Conservation (phyloP, 108 stramenopile species). For the Cyclotella cryptica region DNA sequence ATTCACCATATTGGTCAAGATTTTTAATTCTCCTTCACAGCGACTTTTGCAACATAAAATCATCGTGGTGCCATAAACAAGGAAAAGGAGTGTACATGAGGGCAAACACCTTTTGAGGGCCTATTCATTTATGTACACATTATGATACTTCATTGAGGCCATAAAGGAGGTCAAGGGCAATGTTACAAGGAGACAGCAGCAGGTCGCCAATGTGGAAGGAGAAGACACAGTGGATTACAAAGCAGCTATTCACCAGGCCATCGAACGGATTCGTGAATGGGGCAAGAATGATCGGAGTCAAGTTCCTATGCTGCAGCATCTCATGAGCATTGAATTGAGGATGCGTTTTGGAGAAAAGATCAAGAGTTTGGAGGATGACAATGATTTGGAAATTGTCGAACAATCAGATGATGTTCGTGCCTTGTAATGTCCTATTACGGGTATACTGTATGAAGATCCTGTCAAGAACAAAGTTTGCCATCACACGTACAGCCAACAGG, state of each 20-base stretch:
- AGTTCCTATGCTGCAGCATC: conserved; percentile 28
- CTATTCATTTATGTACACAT: no score
- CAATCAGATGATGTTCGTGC: conserved; percentile 23
- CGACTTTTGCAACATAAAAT: no score
- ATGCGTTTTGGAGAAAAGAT: conserved; percentile 42
- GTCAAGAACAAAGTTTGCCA: conserved; percentile 68
- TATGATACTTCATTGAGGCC: conserved; percentile 43
- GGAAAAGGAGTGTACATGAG: no score
- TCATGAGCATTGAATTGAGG: conserved; percentile 15
- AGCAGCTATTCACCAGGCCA: no score
- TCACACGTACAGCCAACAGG: conserved; percentile 66
- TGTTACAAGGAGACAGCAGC: conserved; percentile 2
- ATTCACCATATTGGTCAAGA: no score
- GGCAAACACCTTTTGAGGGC: no score
- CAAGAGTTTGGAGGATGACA: conserved; percentile 44
- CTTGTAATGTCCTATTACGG: conserved; percentile 71
- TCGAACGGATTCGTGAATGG: conserved; percentile 23
- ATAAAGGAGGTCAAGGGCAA: conserved; percentile 42
- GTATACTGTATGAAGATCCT: conserved; percentile 65
- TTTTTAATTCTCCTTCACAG: no score
- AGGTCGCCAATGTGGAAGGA: conserved; percentile 4
- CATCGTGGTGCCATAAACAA: no score
- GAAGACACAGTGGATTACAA: conserved; percentile 31
- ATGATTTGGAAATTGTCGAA: conserved; percentile 48
- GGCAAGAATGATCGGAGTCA: conserved; percentile 12